Conservation (phyloP, 257 asterid genomes). For the Ocimum tenuiflorum region DNA sequence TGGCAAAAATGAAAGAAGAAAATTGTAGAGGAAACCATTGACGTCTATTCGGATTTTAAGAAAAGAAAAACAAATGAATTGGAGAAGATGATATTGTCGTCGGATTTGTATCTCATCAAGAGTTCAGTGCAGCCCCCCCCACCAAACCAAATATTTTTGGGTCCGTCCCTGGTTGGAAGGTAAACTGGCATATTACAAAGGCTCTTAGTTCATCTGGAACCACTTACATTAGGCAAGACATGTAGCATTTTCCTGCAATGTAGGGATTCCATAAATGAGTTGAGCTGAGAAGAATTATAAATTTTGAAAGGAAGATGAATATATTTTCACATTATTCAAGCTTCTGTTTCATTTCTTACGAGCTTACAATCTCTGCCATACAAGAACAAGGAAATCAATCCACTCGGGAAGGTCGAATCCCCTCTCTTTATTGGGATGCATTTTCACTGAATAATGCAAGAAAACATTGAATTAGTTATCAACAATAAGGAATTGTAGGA, state of each 20-base stretch:
- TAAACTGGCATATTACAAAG: background rate
- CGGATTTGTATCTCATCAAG: too few relatives aligned
- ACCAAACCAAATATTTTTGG: too few relatives aligned
- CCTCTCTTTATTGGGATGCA: slow-evolving; percentile 23
- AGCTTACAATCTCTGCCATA: background rate
- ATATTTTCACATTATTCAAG: background rate
- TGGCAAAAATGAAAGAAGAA: too few relatives aligned
- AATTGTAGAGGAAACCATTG: too few relatives aligned
- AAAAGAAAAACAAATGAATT: too few relatives aligned
- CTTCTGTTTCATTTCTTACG: background rate
- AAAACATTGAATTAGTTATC: slow-evolving; percentile 15
- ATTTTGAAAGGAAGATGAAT: background rate
- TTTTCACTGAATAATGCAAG: slow-evolving; percentile 33
- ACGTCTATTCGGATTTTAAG: too few relatives aligned
- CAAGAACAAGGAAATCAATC: background rate
- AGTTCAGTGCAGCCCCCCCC: too few relatives aligned
- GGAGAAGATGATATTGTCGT: too few relatives aligned
- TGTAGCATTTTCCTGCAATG: background rate
- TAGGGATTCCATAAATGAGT: background rate
- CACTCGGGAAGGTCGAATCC: background rate
- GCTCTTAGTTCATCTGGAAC: background rate
- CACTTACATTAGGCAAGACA: background rate
- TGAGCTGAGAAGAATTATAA: background rate
- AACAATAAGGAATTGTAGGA: slow-evolving; percentile 23
- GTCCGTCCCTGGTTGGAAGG: too few relatives aligned